phyloP scores from a whole-genome alignment of 805 yeast species.

The Wickerhamiella vanderwaltii region DNA sequence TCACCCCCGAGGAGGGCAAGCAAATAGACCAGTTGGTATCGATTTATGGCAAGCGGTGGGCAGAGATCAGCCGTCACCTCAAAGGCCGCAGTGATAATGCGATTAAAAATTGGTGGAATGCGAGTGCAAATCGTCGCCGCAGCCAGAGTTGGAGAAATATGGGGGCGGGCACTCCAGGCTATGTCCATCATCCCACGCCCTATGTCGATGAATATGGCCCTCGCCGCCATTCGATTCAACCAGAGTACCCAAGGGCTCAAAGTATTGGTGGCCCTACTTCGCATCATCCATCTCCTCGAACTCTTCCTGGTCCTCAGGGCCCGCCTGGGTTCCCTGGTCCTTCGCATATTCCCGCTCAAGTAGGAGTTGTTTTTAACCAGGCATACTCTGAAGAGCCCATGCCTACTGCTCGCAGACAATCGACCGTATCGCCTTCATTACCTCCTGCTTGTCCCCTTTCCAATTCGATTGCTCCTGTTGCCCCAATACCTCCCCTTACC shows the following conservation, averaged over 20 bases:
- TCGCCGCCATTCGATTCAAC: constrained; percentile 7
- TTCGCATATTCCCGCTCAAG: not conserved
- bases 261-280: not conserved
- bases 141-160: constrained; percentile 5
- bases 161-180: not conserved
- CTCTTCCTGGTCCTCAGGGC: not conserved
- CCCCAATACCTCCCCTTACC: too few relatives aligned
- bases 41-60: constrained; percentile 82
- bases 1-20: constrained; percentile 71
- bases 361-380: constrained; percentile 1
- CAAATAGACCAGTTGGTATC: constrained; percentile 68
- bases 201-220: too few relatives aligned
- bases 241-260: not conserved
- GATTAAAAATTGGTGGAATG: constrained; percentile 93
- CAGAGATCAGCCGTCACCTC: constrained; percentile 78
- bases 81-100: constrained; percentile 86
- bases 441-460: too few relatives aligned
- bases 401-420: too few relatives aligned
- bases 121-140: constrained; percentile 77
- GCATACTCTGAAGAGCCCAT: not conserved
- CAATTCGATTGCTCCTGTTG: too few relatives aligned
- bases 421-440: too few relatives aligned
- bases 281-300: not conserved
- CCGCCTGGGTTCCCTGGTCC: not conserved
- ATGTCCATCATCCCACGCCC: constrained; percentile 2